Evolutionary conservation across 495 filamentous ascomycete species (phyloP), one percentile per base, ranked within the genome.

Genomic region (Lasiosphaeriaceae sp.): DNA sequence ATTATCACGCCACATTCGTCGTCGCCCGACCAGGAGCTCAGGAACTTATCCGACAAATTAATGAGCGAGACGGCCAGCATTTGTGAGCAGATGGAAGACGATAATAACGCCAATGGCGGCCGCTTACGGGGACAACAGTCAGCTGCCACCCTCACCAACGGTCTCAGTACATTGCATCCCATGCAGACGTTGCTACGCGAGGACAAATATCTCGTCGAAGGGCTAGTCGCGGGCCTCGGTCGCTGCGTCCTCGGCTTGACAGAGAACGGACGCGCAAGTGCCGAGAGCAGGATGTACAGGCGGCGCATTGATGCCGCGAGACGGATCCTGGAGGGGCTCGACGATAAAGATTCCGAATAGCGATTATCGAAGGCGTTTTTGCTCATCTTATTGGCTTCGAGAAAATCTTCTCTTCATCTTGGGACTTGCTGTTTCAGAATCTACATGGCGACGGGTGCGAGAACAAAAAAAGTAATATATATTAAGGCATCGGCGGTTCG

Each of bases 201-300:
- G 46, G 89, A 92, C 60, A 85, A 86, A 59, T 82, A 86, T 54
- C 80, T 93, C 14, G 80, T 93, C n/a, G 88, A 92, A 63, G 75
- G 82, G 48, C 72, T 96, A 5, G 85, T 92, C 11, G 79, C 82
- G n/a, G 89, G 85, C 54, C 74, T 96, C 17, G 84, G 87, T 7
- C 81, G 83, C 64, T 82, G 88, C 81, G 67, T 93, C 71, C 67
- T 82, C 47, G 83, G 84, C 22, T 68, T 96, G 52, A 84, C 89
- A 53, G 83, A 85, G 55, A 80, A 75, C 11, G 77, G 77, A 4
- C 77, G 80, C 12, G 83, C 83, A 11, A 74, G 77, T 29, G 80
- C 83, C 49, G 84, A 87, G 51, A 83, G 80, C 29, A 74, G 83
- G 55, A 71, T 85, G 41, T 84, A 86, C 62, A 73, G 90, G 52